Percentiles rank a stretch among this genome's conserved stretches.
Evolutionary conservation across 2,329 filamentous ascomycete species (phyloP).

Genomic region (Neofusicoccum umdonicola): DNA sequence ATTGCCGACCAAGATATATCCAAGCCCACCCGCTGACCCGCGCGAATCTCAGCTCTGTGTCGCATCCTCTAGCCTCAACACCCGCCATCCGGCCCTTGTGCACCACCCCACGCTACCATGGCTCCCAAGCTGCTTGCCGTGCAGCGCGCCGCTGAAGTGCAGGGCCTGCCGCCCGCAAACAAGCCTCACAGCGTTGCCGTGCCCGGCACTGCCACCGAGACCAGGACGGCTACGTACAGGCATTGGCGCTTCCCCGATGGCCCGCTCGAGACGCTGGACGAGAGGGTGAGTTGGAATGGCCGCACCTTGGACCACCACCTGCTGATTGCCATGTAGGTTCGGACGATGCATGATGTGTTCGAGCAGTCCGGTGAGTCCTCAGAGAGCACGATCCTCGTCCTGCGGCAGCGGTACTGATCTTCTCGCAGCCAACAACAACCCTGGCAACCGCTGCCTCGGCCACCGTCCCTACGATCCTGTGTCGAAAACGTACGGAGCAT

Average conservation of each 20-base stretch:
- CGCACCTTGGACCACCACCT: background rate
- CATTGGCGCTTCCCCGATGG: conserved; percentile 76
- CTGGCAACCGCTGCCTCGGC: conserved; percentile 74
- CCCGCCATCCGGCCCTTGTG: background rate
- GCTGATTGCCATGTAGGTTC: conserved; percentile 39
- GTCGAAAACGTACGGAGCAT: conserved; percentile 73
- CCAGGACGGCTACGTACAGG: conserved; percentile 74
- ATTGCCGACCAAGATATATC: background rate
- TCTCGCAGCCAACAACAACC: conserved; percentile 48
- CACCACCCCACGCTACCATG: conserved; percentile 23
- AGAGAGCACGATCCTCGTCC: no score
- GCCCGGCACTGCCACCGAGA: conserved; percentile 70
- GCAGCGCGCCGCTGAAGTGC: conserved; percentile 48
- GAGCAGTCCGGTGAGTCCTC: conserved; percentile 56
- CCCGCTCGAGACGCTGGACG: conserved; percentile 70
- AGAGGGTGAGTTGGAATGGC: conserved; percentile 47
- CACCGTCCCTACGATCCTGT: conserved; percentile 73
- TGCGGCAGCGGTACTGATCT: background rate
- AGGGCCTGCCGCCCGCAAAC: conserved; percentile 66
- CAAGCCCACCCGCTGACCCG: background rate
- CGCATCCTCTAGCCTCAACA: background rate
- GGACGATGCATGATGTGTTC: conserved; percentile 78
- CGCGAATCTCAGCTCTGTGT: background rate
- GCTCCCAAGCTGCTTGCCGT: conserved; percentile 29
- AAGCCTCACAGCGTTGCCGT: conserved; percentile 75